Conservation (phyloP, 2,329 filamentous ascomycete species). For the Arthrobotrys megalospora region DNA sequence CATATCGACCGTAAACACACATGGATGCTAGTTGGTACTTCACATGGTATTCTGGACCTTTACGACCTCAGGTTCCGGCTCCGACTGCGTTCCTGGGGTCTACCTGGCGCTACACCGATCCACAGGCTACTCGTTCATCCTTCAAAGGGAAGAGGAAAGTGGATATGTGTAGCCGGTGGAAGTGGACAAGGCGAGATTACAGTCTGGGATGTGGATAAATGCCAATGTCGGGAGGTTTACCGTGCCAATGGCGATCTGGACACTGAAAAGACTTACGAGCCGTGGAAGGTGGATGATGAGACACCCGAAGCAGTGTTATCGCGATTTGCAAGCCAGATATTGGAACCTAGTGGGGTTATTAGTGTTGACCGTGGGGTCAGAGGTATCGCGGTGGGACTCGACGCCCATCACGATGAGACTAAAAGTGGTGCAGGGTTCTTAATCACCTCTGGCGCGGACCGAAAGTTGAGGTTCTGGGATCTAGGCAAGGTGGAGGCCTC, state of each 20-base stretch:
- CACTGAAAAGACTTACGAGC: conserved; percentile 78
- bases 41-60: conserved; percentile 90
- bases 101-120: conserved; percentile 84
- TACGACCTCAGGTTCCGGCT: conserved; percentile 98
- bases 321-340: conserved; percentile 76
- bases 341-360: conserved; percentile 74
- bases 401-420: conserved; percentile 78
- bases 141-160: conserved; percentile 81
- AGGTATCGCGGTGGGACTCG: conserved; percentile 80
- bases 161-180: conserved; percentile 90
- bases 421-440: conserved; percentile 78
- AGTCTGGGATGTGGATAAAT: conserved; percentile 95
- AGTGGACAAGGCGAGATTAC: conserved; percentile 90
- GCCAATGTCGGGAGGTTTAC: conserved; percentile 89
- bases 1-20: conserved; percentile 87
- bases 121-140: conserved; percentile 85
- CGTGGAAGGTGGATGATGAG: conserved; percentile 92
- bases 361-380: conserved; percentile 79
- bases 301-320: conserved; percentile 87
- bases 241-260: conserved; percentile 74
- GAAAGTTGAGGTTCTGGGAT: conserved; percentile 95
- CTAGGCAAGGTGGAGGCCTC: conserved; percentile 83
- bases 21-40: conserved; percentile 92
- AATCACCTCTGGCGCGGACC: conserved; percentile 88
- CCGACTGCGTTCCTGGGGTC: conserved; percentile 87